Evolutionary conservation across 129 eudicot species (phyloP).

Genomic region (Centaurea solstitialis): DNA sequence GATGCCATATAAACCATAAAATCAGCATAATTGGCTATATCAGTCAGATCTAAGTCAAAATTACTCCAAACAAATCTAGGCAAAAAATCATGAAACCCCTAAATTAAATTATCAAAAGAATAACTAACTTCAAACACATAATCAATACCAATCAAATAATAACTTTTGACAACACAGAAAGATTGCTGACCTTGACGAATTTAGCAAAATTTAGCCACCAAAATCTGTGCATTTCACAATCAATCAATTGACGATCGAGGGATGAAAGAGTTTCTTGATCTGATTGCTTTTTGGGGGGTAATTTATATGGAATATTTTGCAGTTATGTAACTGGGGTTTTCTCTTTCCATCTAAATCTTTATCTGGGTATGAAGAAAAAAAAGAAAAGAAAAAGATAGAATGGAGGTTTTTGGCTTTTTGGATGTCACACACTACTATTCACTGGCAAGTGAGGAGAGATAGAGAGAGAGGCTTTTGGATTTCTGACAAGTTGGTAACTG

Average conservation of each 20-base stretch:
- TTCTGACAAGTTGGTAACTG: conserved; percentile 33
- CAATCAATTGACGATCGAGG: conserved; percentile 19
- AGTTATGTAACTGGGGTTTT: conserved; percentile 20
- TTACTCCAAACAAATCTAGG: neutral
- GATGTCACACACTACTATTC: conserved; percentile 20
- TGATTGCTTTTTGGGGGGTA: conserved; percentile 18
- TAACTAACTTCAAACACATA: neutral
- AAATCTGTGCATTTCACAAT: conserved; percentile 27
- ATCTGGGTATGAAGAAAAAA: neutral
- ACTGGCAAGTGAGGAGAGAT: conserved; percentile 2
- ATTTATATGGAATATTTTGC: conserved; percentile 4
- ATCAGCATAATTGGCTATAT: conserved; percentile 2
- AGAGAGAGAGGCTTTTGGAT: conserved; percentile 14
- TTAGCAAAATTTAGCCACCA: neutral
- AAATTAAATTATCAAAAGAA: neutral
- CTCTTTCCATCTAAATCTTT: neutral
- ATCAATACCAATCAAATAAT: neutral
- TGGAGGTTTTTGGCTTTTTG: conserved; percentile 25
- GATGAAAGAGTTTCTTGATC: conserved; percentile 5
- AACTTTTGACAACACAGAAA: neutral
- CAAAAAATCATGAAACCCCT: neutral
- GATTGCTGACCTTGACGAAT: conserved; percentile 17
- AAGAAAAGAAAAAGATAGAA: conserved; percentile 5
- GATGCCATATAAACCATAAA: too few species aligned
- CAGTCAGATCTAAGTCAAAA: conserved; percentile 33